These are phyloP conservation scores for Coniochaeta sp. DNA, from an alignment of 2,329 filamentous ascomycete species.

Conservation along the genomic window DNA sequence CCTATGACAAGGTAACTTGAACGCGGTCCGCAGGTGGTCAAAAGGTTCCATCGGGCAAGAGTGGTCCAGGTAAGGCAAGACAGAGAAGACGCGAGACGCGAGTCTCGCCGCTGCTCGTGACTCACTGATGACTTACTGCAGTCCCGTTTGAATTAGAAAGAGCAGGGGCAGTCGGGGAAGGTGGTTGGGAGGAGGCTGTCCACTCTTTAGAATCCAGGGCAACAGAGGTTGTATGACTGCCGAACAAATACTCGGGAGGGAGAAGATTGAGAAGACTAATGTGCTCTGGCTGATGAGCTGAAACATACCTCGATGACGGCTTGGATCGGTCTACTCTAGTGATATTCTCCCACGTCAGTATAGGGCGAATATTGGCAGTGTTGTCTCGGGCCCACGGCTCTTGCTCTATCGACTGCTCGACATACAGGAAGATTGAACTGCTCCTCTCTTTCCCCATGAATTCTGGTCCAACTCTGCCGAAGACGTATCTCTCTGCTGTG, in stretches of 20 bases:
- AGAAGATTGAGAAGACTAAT: not conserved
- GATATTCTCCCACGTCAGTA: not conserved
- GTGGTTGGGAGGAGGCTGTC: not conserved
- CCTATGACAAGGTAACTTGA: not conserved
- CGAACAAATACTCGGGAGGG: not conserved
- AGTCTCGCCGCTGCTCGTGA: not conserved
- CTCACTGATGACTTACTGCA: not conserved
- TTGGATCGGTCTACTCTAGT: not conserved
- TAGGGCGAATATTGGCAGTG: not conserved
- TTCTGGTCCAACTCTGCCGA: slow-evolving; percentile 2
- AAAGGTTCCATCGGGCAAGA: not conserved
- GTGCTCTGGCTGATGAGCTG: not conserved
- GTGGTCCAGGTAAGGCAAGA: not conserved
- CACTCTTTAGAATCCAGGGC: not conserved
- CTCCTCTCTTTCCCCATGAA: not conserved
- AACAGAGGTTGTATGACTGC: not conserved
- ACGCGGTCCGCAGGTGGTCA: not conserved
- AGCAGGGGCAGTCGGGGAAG: not conserved
- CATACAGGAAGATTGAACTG: not conserved
- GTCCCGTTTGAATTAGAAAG: not conserved
- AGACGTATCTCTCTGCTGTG: slow-evolving; percentile 23
- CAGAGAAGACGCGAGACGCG: not conserved
- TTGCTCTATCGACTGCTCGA: not conserved
- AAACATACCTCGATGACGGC: not conserved
- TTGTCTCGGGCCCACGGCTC: not conserved